phyloP scores from a whole-genome alignment of 805 yeast genomes.

The Starmera dryadoides region DNA sequence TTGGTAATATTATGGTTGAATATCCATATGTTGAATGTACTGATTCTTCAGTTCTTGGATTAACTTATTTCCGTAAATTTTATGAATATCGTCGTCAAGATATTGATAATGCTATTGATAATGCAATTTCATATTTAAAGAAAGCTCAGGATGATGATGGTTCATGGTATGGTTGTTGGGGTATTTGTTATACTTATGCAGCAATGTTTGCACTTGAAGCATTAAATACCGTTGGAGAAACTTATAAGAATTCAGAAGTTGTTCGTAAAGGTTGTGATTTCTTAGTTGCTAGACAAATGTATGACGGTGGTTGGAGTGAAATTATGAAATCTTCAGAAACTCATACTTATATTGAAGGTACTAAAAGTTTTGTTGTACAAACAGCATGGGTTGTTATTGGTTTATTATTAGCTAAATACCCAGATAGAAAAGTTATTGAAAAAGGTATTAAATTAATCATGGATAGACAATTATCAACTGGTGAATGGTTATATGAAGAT shows the following conservation, averaged over 20 bases:
- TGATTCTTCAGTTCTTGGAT: constrained; percentile 87
- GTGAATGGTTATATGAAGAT: constrained; percentile 81
- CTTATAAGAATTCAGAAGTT: constrained; percentile 50
- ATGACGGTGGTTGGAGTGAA: constrained; percentile 98
- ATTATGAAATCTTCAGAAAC: constrained; percentile 86
- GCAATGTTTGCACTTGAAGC: constrained; percentile 98
- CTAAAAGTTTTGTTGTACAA: constrained; percentile 67
- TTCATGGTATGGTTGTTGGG: constrained; percentile 99
- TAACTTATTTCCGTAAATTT: constrained; percentile 66
- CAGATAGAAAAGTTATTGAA: constrained; percentile 53
- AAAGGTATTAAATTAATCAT: constrained; percentile 59
- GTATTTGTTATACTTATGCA: constrained; percentile 92
- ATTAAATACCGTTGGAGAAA: constrained; percentile 57
- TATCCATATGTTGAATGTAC: constrained; percentile 98
- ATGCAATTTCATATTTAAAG: constrained; percentile 69
- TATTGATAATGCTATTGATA: constrained; percentile 58
- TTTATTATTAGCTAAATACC: constrained; percentile 72
- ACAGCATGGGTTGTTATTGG: constrained; percentile 92
- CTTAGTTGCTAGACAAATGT: constrained; percentile 62
- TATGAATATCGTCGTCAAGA: constrained; percentile 61
- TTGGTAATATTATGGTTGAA: constrained; percentile 97
- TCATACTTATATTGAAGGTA: constrained; percentile 60
- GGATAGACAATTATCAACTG: constrained; percentile 59
- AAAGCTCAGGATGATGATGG: constrained; percentile 73
- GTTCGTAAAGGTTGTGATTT: constrained; percentile 83